A percentile compares a stretch with the other conserved stretches of the same genome.
Conservation (phyloP, 2,329 filamentous ascomycete genomes). For the Fusarium abutilonis region DNA sequence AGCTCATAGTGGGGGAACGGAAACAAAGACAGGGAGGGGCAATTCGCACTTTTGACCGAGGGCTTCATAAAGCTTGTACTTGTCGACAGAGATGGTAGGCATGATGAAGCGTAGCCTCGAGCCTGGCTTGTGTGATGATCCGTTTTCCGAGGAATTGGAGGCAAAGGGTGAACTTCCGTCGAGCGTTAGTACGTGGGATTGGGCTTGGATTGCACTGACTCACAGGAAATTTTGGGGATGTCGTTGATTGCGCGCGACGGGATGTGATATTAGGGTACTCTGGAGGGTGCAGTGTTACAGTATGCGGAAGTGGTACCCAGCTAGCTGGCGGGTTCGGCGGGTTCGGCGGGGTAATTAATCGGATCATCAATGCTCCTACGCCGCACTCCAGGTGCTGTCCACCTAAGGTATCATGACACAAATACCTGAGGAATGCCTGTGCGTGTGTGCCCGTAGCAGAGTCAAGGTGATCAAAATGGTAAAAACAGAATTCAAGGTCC, state of each 20-base stretch:
- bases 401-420: neutral
- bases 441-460: neutral
- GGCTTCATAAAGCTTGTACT: slow-evolving; percentile 93
- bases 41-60: slow-evolving; percentile 79
- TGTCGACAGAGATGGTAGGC: slow-evolving; percentile 97
- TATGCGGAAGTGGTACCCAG: slow-evolving; percentile 20
- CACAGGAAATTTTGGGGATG: slow-evolving; percentile 54
- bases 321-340: slow-evolving; percentile 29
- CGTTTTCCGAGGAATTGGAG: slow-evolving; percentile 35
- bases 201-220: slow-evolving; percentile 48
- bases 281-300: neutral
- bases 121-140: slow-evolving; percentile 26
- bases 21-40: slow-evolving; percentile 32
- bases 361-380: slow-evolving; percentile 48
- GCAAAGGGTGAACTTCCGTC: slow-evolving; percentile 34
- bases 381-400: slow-evolving; percentile 7
- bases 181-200: slow-evolving; percentile 33
- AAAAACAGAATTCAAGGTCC: neutral
- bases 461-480: neutral
- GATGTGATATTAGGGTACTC: slow-evolving; percentile 29
- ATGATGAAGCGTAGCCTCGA: slow-evolving; percentile 61
- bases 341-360: slow-evolving; percentile 43
- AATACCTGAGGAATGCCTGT: neutral
- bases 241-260: slow-evolving; percentile 24
- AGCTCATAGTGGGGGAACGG: slow-evolving; percentile 33